phyloP scores from a whole-genome alignment of 164 flowering plant genomes.

The Stephania yunnanensis region DNA sequence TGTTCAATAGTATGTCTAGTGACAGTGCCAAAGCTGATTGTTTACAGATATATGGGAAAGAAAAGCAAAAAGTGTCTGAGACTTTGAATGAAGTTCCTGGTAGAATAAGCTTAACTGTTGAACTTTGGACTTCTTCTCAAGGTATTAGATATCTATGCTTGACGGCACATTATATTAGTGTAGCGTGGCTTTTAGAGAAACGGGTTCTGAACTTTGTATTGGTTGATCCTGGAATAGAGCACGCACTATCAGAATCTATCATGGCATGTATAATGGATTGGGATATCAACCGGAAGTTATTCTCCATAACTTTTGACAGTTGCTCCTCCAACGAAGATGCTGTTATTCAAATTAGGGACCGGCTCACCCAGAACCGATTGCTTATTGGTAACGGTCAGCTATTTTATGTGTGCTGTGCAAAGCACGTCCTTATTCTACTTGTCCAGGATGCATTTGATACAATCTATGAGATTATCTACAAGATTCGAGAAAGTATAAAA shows the following conservation, averaged over 20 bases:
- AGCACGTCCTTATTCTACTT: slow-evolving; percentile 31
- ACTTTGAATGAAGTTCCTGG: slow-evolving; percentile 44
- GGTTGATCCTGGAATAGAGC: slow-evolving; percentile 49
- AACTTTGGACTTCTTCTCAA: slow-evolving; percentile 54
- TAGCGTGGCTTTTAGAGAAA: slow-evolving; percentile 57
- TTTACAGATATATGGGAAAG: slow-evolving; percentile 53
- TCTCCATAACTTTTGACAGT: slow-evolving; percentile 52
- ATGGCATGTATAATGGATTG: slow-evolving; percentile 56
- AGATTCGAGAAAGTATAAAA: slow-evolving; percentile 47
- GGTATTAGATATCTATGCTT: slow-evolving; percentile 42
- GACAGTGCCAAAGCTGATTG: slow-evolving; percentile 44
- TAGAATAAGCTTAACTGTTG: slow-evolving; percentile 54
- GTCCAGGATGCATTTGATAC: slow-evolving; percentile 43
- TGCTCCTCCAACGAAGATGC: slow-evolving; percentile 38
- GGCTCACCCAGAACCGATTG: slow-evolving; percentile 43
- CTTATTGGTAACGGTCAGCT: slow-evolving; percentile 39
- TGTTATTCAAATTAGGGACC: slow-evolving; percentile 40
- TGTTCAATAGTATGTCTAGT: slow-evolving; percentile 47
- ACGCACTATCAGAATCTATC: slow-evolving; percentile 51
- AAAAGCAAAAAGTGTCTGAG: slow-evolving; percentile 56
- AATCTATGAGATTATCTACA: slow-evolving; percentile 31
- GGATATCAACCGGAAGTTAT: slow-evolving; percentile 61
- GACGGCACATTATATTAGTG: slow-evolving; percentile 66
- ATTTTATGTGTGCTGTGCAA: slow-evolving; percentile 52
- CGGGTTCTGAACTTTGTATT: slow-evolving; percentile 51